These are phyloP conservation scores for Penicillium lividum DNA, from an alignment of 495 filamentous ascomycete genomes.

Conservation along the genomic window DNA sequence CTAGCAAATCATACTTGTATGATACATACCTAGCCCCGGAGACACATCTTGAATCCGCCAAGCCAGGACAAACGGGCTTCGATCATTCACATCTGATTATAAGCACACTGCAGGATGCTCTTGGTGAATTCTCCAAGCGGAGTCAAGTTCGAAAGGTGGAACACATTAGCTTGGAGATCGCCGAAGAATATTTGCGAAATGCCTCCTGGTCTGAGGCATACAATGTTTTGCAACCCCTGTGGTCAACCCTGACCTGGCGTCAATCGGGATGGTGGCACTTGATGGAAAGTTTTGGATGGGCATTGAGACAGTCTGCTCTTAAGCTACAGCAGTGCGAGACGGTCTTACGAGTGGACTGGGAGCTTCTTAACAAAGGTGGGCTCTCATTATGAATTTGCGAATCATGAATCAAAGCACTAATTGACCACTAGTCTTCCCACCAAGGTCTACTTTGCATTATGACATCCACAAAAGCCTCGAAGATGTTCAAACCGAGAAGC, in stretches of 20 bases:
- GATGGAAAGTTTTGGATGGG: constrained; percentile 71
- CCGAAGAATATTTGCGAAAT: constrained; percentile 63
- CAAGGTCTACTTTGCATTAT: constrained; percentile 64
- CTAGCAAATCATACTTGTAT: constrained; percentile 68
- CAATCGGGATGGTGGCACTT: constrained; percentile 79
- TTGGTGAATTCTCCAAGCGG: constrained; percentile 63
- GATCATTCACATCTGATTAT: constrained; percentile 67
- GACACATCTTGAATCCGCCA: constrained; percentile 68
- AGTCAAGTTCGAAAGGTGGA: constrained; percentile 66
- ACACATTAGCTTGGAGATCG: constrained; percentile 67
- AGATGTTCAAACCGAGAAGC: constrained; percentile 46
- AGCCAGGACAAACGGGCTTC: constrained; percentile 52
- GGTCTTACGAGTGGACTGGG: constrained; percentile 79
- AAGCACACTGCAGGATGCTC: constrained; percentile 58
- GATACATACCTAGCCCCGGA: constrained; percentile 85
- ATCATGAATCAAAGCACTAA: constrained; percentile 7
- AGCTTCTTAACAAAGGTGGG: constrained; percentile 71
- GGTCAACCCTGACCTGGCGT: constrained; percentile 73
- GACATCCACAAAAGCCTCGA: constrained; percentile 72
- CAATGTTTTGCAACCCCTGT: constrained; percentile 66
- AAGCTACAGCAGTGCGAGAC: constrained; percentile 62
- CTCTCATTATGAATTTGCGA: background rate
- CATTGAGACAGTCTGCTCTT: constrained; percentile 70
- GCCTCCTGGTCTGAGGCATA: constrained; percentile 67
- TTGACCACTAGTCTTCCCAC: constrained; percentile 54